A percentile compares a stretch with the other conserved stretches of the same genome.
Conservation (phyloP, 2,329 filamentous ascomycete species). For the Sarocladium brachiariae region DNA sequence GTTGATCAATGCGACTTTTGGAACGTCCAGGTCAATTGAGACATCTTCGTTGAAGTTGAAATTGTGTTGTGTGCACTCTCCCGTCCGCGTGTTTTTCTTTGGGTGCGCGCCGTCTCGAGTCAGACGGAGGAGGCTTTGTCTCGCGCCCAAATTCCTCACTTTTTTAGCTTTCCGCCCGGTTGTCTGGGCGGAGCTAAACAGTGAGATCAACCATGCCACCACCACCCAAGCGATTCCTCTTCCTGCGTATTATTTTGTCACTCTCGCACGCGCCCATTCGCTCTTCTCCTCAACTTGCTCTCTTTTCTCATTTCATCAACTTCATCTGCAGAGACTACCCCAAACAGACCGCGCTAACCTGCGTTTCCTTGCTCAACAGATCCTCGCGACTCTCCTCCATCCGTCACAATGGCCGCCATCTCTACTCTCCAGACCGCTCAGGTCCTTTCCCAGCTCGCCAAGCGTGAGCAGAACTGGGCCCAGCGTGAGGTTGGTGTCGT, state of each 20-base stretch:
- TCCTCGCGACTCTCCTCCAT: conserved; percentile 2
- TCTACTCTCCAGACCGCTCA: conserved; percentile 31
- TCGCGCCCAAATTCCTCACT: conserved; percentile 7
- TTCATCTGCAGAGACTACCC: neutral
- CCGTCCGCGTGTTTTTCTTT: neutral
- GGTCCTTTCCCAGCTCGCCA: conserved; percentile 30
- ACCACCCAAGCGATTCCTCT: neutral
- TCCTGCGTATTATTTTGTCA: neutral
- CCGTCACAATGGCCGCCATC: conserved; percentile 35
- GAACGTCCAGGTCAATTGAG: too few species aligned
- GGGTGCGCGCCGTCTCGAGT: neutral
- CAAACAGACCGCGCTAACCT: conserved; percentile 5
- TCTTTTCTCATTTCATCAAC: neutral
- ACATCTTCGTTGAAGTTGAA: too few species aligned
- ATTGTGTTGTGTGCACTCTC: neutral
- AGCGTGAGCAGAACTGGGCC: conserved; percentile 34
- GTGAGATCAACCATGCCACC: neutral
- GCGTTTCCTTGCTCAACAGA: neutral
- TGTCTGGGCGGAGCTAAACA: neutral
- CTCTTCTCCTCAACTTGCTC: neutral
- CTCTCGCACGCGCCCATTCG: neutral
- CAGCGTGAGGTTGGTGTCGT: conserved; percentile 31
- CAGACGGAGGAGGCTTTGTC: neutral
- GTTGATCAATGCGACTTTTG: neutral
- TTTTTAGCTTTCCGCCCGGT: neutral